Conservation (phyloP, 2,329 filamentous ascomycete genomes). For the Beauveria pseudobassiana region DNA sequence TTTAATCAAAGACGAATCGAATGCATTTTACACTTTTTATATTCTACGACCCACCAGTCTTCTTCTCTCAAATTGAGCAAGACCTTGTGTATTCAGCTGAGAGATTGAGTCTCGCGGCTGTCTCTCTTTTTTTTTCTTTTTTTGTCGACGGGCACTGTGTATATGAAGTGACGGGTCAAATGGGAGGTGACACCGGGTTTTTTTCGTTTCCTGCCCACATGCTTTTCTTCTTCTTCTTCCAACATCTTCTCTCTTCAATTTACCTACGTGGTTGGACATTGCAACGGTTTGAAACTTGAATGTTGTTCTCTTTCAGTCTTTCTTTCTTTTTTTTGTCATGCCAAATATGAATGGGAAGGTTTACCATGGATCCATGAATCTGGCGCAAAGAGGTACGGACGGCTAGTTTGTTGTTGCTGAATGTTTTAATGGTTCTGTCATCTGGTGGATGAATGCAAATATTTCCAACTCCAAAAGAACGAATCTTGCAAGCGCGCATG, state of each 20-base stretch:
- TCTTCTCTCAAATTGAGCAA: background rate
- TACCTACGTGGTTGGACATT: background rate
- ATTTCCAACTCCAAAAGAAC: background rate
- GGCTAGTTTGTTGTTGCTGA: background rate
- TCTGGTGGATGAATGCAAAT: slow-evolving; percentile 2
- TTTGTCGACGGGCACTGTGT: background rate
- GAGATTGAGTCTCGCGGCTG: background rate
- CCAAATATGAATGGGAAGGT: background rate
- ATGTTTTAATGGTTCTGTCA: background rate
- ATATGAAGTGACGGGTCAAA: background rate
- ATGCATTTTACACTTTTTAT: background rate
- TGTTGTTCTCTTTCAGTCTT: background rate
- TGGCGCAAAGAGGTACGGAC: background rate
- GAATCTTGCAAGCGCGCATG: no score
- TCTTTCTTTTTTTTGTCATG: background rate
- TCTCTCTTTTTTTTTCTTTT: background rate
- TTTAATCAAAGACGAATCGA: slow-evolving; percentile 13
- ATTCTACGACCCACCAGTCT: background rate
- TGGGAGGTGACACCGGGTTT: background rate
- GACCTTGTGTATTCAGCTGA: background rate
- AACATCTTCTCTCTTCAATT: background rate
- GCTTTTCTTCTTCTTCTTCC: background rate
- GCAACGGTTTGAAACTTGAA: background rate
- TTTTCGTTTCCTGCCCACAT: background rate
- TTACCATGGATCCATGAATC: slow-evolving; percentile 2